Evolutionary conservation across 805 yeast species (phyloP).

Genomic region (Citeromyces nyonsensis): DNA sequence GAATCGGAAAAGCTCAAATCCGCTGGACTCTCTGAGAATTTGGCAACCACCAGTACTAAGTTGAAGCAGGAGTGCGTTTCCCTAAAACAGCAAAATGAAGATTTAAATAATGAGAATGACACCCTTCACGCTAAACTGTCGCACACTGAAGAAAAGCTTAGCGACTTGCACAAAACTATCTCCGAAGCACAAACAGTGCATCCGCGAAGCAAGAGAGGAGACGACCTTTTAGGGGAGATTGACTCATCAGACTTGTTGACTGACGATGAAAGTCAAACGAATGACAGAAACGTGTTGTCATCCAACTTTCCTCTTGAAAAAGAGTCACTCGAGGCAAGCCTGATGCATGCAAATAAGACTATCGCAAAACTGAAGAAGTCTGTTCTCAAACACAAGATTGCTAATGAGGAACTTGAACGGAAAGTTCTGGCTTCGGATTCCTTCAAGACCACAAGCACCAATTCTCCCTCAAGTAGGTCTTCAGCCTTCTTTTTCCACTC

Average conservation of each 20-base stretch:
- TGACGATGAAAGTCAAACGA: slow-evolving; percentile 8
- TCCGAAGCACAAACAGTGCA: no score
- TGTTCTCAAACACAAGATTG: slow-evolving; percentile 25
- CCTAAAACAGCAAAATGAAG: slow-evolving; percentile 34
- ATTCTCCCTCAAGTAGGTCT: slow-evolving; percentile 1
- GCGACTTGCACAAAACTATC: neutral
- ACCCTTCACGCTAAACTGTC: slow-evolving; percentile 16
- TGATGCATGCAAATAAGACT: slow-evolving; percentile 47
- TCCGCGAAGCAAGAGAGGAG: no score
- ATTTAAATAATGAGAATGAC: slow-evolving; percentile 58
- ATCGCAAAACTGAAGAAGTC: slow-evolving; percentile 43
- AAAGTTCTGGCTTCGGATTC: slow-evolving; percentile 2
- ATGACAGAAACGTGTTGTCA: slow-evolving; percentile 12
- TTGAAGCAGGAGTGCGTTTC: slow-evolving; percentile 26
- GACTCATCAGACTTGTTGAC: slow-evolving; percentile 1
- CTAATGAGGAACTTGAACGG: slow-evolving; percentile 18
- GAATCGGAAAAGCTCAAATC: slow-evolving; percentile 28
- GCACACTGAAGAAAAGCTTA: neutral
- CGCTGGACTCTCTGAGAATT: slow-evolving; percentile 21
- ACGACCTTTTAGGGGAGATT: slow-evolving; percentile 3
- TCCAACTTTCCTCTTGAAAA: slow-evolving; percentile 32
- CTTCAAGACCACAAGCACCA: no score
- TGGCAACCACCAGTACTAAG: slow-evolving; percentile 17
- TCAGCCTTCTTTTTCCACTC: no score
- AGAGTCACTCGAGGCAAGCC: slow-evolving; percentile 50